Evolutionary conservation across 225 moss, liverwort and hornwort species (phyloP).

Genomic region (Thuidium tamariscinum): DNA sequence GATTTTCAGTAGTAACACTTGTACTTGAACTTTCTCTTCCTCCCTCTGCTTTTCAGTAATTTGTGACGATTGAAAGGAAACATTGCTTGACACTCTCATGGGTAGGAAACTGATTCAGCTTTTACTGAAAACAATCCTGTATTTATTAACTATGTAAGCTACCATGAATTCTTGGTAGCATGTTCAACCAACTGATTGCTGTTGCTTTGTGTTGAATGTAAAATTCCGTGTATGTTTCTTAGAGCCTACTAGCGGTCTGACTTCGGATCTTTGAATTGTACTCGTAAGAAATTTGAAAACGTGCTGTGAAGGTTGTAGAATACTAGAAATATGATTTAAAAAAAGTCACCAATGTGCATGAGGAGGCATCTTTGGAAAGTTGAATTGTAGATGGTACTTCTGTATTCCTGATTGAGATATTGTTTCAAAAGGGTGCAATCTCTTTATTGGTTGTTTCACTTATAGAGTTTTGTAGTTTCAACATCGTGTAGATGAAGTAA

Average conservation of each 20-base stretch:
- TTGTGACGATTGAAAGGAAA: background rate
- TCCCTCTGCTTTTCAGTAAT: background rate
- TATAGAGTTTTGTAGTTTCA: no score
- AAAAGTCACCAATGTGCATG: no score
- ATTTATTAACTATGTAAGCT: background rate
- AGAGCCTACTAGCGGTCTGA: background rate
- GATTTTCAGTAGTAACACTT: background rate
- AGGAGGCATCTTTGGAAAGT: no score
- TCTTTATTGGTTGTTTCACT: no score
- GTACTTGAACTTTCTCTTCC: background rate
- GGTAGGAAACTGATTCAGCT: background rate
- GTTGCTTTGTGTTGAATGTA: background rate
- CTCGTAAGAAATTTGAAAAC: background rate
- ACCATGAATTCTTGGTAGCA: background rate
- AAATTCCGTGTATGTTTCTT: background rate
- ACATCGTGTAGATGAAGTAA: no score
- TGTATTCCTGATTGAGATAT: no score
- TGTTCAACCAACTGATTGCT: background rate
- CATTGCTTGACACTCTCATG: background rate
- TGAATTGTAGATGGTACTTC: no score
- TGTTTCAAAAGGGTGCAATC: no score
- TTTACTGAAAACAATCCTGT: conserved; percentile 9
- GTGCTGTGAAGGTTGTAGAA: background rate
- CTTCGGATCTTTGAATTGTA: background rate
- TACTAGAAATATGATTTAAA: no score